These are phyloP conservation scores for Saccharomyces pastorianus DNA, from an alignment of 1,139 yeast species.

Conservation along the genomic window DNA sequence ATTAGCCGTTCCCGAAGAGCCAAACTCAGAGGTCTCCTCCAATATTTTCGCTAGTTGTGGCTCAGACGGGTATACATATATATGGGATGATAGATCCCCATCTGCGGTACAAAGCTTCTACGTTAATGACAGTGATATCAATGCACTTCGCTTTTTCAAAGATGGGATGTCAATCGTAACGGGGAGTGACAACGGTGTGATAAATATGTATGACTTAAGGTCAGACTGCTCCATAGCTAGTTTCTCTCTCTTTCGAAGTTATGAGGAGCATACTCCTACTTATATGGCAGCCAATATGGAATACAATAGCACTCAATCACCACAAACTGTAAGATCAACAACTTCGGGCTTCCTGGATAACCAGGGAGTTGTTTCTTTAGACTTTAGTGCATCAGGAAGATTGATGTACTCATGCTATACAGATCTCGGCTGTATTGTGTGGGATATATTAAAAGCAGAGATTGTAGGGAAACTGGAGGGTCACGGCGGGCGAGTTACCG, in stretches of 20 bases:
- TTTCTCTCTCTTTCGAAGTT: slow-evolving; percentile 36
- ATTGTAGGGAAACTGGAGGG: slow-evolving; percentile 55
- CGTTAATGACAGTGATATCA: slow-evolving; percentile 60
- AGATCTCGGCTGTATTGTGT: slow-evolving; percentile 63
- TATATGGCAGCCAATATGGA: slow-evolving; percentile 11
- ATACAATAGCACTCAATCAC: slow-evolving; percentile 9
- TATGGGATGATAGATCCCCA: slow-evolving; percentile 65
- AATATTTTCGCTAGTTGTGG: slow-evolving; percentile 57
- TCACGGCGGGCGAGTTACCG: slow-evolving; percentile 54
- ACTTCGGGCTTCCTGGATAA: slow-evolving; percentile 37
- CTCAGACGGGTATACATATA: slow-evolving; percentile 61
- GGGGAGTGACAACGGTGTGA: slow-evolving; percentile 74
- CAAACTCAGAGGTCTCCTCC: slow-evolving; percentile 11
- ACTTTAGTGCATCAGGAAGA: slow-evolving; percentile 70
- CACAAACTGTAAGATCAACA: slow-evolving; percentile 16
- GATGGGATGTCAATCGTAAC: slow-evolving; percentile 59
- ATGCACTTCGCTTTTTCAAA: slow-evolving; percentile 58
- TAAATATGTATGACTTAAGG: slow-evolving; percentile 69
- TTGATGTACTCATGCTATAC: slow-evolving; percentile 68
- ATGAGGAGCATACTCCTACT: slow-evolving; percentile 17
- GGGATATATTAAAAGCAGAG: slow-evolving; percentile 68
- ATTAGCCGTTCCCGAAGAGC: slow-evolving; percentile 32
- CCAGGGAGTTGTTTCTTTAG: slow-evolving; percentile 62
- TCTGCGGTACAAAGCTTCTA: slow-evolving; percentile 49
- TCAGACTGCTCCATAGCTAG: slow-evolving; percentile 62